Evolutionary conservation across 176 grass and related monocot genomes (phyloP), one percentile per base, ranked within the genome.

Genomic region (Triticum urartu): DNA sequence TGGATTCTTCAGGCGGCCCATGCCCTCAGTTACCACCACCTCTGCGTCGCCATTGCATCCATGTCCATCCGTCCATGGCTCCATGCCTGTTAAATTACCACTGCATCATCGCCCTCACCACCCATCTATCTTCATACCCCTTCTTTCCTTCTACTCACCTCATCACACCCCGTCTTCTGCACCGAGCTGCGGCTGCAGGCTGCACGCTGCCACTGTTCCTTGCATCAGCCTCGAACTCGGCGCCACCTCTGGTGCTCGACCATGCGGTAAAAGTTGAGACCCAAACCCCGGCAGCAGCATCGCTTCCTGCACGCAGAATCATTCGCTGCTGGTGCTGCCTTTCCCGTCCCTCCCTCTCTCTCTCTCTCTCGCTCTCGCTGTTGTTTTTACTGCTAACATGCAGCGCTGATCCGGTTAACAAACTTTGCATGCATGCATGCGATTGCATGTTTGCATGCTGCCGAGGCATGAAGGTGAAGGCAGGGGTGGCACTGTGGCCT

Each of bases 161-260:
- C 58, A 22, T 17, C 5, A 8, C 9, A 1, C 73, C 54, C 63
- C 10, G n/a, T 62, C 54, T 9, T 39, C 68, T 38, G 72, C 54
- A 6, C 22, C 25, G 11, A 26, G 25, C 47, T 1, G 22, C 17
- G 8, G 26, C 39, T 15, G 39, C 70, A 76, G 73, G 26, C 81
- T 22, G 83, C 83, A 11, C 38, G 67, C 39, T 56, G 58, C 26
- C 17, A 88, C 89, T 88, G 81, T 81, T 81, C 77, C 77, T 88
- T 81, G 86, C 89, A 81, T 91, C 89, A 88, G 85, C 89, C 85
- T 91, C 89, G 75, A 87, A 91, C 85, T 91, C 63, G 68, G 60
- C 25, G 85, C 73, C 70, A 54, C 34, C 56, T 60, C 71, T n/a
- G 26, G 59, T 75, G 74, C 24, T 64, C 1, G 28, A 79, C 72